These are phyloP conservation scores for Colletotrichum zoysiae DNA, from an alignment of 2,329 filamentous ascomycete species.

Conservation along the genomic window DNA sequence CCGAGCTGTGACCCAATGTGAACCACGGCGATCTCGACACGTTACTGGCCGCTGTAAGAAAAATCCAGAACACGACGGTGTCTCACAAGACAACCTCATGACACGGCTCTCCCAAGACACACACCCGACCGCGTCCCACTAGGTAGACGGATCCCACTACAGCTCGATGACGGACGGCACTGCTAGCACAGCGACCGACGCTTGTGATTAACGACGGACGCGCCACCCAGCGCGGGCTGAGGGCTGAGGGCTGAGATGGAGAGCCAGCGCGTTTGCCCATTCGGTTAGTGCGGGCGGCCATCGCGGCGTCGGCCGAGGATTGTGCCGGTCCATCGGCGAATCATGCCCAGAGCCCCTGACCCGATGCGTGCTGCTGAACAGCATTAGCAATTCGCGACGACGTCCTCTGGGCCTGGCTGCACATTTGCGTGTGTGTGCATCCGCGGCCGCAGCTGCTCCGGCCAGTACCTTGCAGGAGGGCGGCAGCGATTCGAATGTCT, in stretches of 20 bases:
- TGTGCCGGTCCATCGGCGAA: constrained; percentile 8
- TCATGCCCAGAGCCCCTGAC: constrained; percentile 2
- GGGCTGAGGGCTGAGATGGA: constrained; percentile 30
- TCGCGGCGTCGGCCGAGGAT: constrained; percentile 26
- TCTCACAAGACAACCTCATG: constrained; percentile 12
- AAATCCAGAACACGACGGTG: constrained; percentile 22
- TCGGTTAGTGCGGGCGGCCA: constrained; percentile 35
- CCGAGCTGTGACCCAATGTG: neutral
- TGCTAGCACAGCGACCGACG: constrained; percentile 18
- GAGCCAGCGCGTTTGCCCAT: neutral
- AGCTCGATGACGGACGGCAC: constrained; percentile 19
- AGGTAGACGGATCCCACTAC: constrained; percentile 1
- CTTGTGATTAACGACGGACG: constrained; percentile 22
- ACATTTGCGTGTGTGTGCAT: constrained; percentile 1
- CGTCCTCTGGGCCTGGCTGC: neutral
- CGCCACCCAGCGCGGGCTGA: constrained; percentile 16
- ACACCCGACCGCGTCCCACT: neutral
- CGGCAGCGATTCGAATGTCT: neutral
- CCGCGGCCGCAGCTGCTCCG: constrained; percentile 15
- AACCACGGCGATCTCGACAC: constrained; percentile 2
- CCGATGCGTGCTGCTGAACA: neutral
- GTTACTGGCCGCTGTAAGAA: constrained; percentile 6
- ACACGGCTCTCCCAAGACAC: constrained; percentile 18
- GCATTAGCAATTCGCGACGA: neutral
- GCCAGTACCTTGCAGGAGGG: constrained; percentile 24